Conservation (phyloP, 495 filamentous ascomycete genomes). For the Penicillium canariense region DNA sequence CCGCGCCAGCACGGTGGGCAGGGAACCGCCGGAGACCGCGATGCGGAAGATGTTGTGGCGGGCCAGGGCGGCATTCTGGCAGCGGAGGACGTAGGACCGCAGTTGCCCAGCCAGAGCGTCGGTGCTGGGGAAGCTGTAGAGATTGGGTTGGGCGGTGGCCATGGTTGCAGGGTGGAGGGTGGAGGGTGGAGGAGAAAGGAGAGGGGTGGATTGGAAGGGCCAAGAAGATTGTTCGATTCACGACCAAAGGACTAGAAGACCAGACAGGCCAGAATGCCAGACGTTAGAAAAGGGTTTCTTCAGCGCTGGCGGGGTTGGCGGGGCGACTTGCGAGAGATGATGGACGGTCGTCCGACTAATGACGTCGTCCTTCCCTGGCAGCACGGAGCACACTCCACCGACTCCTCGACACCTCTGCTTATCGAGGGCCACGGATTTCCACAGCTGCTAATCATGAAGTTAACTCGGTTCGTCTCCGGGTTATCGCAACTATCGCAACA, state of each 20-base stretch:
- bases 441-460: no score
- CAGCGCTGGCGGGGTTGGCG: background rate
- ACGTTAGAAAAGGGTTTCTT: background rate
- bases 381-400: no score
- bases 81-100: constrained; percentile 73
- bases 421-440: no score
- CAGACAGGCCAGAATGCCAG: background rate
- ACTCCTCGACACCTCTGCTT: no score
- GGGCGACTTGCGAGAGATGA: background rate
- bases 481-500: no score
- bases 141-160: constrained; percentile 62
- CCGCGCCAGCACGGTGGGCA: constrained; percentile 79
- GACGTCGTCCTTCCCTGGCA: background rate
- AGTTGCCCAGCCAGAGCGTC: constrained; percentile 70
- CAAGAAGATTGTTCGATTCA: background rate
- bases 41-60: constrained; percentile 86
- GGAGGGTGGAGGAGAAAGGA: constrained; percentile 3
- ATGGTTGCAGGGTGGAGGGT: constrained; percentile 28
- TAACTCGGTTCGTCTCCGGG: no score
- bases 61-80: constrained; percentile 71
- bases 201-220: background rate
- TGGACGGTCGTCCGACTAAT: background rate
- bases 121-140: constrained; percentile 73
- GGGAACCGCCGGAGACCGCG: constrained; percentile 90
- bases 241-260: no score